Percentiles rank a stretch among this genome's conserved stretches.
These are phyloP conservation scores for Reticulascus tulasneorum DNA, from an alignment of 2,329 filamentous ascomycete species.

Conservation along the genomic window DNA sequence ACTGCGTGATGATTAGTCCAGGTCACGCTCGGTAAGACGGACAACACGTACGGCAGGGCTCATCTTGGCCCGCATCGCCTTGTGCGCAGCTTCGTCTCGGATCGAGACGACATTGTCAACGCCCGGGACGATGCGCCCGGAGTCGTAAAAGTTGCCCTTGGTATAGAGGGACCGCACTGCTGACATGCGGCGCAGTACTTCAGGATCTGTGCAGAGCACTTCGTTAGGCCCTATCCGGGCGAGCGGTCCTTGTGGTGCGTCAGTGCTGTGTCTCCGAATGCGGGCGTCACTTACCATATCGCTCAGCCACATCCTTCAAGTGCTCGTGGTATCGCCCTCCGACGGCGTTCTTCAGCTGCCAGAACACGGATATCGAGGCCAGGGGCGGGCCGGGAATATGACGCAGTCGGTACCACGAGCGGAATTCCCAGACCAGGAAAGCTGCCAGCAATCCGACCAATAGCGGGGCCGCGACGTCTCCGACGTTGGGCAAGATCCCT, in stretches of 20 bases:
- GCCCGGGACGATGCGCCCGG: constrained; percentile 30
- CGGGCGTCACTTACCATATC: constrained; percentile 6
- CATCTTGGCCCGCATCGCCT: constrained; percentile 38
- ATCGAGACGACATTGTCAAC: constrained; percentile 31
- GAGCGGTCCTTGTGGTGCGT: constrained; percentile 32
- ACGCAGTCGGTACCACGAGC: constrained; percentile 23
- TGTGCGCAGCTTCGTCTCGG: constrained; percentile 29
- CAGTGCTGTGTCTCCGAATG: no score
- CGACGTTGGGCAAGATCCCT: no score
- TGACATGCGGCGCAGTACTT: constrained; percentile 25
- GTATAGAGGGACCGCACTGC: constrained; percentile 31
- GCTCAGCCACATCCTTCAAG: constrained; percentile 20
- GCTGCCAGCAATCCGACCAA: no score
- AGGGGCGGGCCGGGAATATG: constrained; percentile 24
- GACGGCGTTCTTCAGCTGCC: constrained; percentile 21
- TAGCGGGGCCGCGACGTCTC: no score
- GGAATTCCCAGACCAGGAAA: constrained; percentile 12
- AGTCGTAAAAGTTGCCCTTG: constrained; percentile 32
- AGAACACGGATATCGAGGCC: constrained; percentile 19
- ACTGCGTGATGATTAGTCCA: constrained; percentile 30
- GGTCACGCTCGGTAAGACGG: neutral
- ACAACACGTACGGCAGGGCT: constrained; percentile 32
- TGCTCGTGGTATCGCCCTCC: constrained; percentile 20
- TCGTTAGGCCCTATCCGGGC: constrained; percentile 39
- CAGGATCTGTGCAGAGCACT: constrained; percentile 34